Base-by-base conservation (phyloP, 2,329 filamentous ascomycete genomes). In the Diaporthe caulivora region DNA sequence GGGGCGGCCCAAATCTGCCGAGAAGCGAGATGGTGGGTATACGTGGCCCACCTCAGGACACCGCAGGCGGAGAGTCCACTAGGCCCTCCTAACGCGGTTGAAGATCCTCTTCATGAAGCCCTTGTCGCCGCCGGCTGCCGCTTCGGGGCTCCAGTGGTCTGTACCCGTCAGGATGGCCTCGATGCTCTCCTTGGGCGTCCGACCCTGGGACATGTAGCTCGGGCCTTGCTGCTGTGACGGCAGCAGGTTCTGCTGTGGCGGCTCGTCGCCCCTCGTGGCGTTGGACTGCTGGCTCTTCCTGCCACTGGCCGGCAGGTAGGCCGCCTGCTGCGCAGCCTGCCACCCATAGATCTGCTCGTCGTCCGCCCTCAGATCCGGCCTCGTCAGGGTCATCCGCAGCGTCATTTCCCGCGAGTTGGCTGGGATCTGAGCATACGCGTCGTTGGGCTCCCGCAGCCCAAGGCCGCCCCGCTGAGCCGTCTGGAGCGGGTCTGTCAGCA, bases 351-450 rank as follows among this genome's bases (percentile, higher is more conserved):
- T 87, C 75, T 92, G 87, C 15, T 92, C 90, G 75, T 96, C 93
- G 75, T 92, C 87, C 6, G 92, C 92, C 54, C 95, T 92, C 62
- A 98, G 87, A 80, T 98, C 96, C 0, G 95, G 94, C 60, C 95
- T 88, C 4, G 97, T 98, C 71, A 98, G 88, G 0, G 96, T 98
- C 95, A 98, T 97, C 64, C 95, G 94, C 64, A 98, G 84, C 3
- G 97, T 98, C 95, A 98, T 98, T 82, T 98, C 95, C 44, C 95
- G 90, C 81, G 81, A 6, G 83, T 79, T n/a, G 78, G 77, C 75
- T 83, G 83, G 72, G 78, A 75, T 47, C 18, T 58, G 55, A 34
- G 69, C 69, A 34, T 71, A 71, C 57, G 79, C 77, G 69, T 80
- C 77, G 37, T 62, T 71, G 34, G 31, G 62, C 21, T 67, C 62